Evolutionary conservation across 495 filamentous ascomycete species (phyloP).

Genomic region (Bombardia bombarda): DNA sequence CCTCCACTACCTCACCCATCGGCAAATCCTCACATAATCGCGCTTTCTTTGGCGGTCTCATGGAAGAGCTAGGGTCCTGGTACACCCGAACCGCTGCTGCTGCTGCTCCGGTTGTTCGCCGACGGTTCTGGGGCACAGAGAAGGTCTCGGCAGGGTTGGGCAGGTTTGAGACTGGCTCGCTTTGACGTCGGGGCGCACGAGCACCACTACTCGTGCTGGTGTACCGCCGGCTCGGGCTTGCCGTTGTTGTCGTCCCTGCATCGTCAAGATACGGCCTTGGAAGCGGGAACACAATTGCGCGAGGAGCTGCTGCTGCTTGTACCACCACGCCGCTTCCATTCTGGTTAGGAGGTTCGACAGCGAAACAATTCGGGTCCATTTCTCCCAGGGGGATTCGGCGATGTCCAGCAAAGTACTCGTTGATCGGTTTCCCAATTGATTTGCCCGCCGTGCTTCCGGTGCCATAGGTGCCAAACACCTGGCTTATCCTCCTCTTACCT

Average conservation of each 20-base stretch:
- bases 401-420: slow-evolving; percentile 64
- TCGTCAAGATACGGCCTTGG: slow-evolving; percentile 40
- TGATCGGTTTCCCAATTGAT: slow-evolving; percentile 58
- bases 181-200: slow-evolving; percentile 27
- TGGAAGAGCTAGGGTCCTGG: slow-evolving; percentile 15
- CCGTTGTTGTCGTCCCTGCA: slow-evolving; percentile 4
- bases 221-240: slow-evolving; percentile 16
- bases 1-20: no score
- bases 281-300: slow-evolving; percentile 36
- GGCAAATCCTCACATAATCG: slow-evolving; percentile 35
- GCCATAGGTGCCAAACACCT: slow-evolving; percentile 14
- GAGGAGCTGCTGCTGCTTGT: slow-evolving; percentile 23
- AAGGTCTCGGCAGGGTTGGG: slow-evolving; percentile 14
- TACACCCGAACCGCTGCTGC: slow-evolving; percentile 11
- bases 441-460: slow-evolving; percentile 24
- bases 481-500: slow-evolving; percentile 34
- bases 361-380: slow-evolving; percentile 77
- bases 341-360: slow-evolving; percentile 24
- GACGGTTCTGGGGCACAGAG: slow-evolving; percentile 21
- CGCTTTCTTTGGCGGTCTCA: slow-evolving; percentile 42
- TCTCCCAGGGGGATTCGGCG: slow-evolving; percentile 73
- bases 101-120: slow-evolving; percentile 20
- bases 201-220: no score
- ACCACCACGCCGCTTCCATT: slow-evolving; percentile 4
- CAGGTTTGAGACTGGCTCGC: slow-evolving; percentile 31